These are phyloP conservation scores for Cephaloascus albidus DNA, from an alignment of 805 yeast species.

Conservation along the genomic window DNA sequence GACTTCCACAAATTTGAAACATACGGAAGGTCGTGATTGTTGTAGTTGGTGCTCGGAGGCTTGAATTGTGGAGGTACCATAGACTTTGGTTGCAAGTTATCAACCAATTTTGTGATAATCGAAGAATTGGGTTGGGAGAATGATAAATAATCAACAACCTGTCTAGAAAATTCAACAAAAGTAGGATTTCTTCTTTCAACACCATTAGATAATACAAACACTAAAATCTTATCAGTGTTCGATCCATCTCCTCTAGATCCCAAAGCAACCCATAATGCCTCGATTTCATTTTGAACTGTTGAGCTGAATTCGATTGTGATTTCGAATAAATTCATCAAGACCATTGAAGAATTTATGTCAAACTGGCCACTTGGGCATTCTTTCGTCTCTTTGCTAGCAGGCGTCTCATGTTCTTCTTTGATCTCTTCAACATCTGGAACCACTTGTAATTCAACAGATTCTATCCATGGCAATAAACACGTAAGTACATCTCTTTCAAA, in stretches of 20 bases:
- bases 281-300: slow-evolving; percentile 75
- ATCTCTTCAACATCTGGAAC: slow-evolving; percentile 2
- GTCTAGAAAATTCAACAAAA: slow-evolving; percentile 73
- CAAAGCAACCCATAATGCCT: slow-evolving; percentile 92
- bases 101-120: slow-evolving; percentile 52
- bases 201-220: slow-evolving; percentile 60
- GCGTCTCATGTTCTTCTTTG: neutral
- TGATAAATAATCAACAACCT: slow-evolving; percentile 72
- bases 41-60: slow-evolving; percentile 6
- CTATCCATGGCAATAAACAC: slow-evolving; percentile 88
- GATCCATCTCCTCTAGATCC: slow-evolving; percentile 60
- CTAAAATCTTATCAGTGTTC: slow-evolving; percentile 67
- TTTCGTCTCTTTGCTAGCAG: too few species aligned
- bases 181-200: slow-evolving; percentile 59
- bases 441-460: slow-evolving; percentile 54
- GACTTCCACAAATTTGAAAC: slow-evolving; percentile 59
- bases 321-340: slow-evolving; percentile 71
- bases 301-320: slow-evolving; percentile 74
- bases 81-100: slow-evolving; percentile 69
- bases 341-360: slow-evolving; percentile 44
- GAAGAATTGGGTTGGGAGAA: slow-evolving; percentile 37
- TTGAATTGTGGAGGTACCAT: slow-evolving; percentile 74
- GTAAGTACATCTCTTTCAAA: slow-evolving; percentile 73
- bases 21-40: slow-evolving; percentile 47
- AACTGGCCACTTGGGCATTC: slow-evolving; percentile 6